Conservation (phyloP, 148 eudicot species). For the Fagopyrum homotropicum region DNA sequence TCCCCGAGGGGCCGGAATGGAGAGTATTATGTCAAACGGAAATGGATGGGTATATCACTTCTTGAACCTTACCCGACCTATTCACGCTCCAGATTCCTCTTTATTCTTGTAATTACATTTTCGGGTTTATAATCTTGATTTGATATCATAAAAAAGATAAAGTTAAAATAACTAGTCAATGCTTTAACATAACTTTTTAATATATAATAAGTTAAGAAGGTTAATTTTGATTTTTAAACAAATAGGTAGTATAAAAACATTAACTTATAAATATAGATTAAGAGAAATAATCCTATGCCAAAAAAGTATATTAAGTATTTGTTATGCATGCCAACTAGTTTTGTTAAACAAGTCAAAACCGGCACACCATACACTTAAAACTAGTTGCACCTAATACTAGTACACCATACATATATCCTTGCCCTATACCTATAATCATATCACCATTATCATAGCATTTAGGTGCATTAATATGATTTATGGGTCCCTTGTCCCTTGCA, state of each 20-base stretch:
- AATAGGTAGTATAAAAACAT: neutral
- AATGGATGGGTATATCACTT: too few species aligned
- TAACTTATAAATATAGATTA: neutral
- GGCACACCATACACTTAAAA: conserved; percentile 11
- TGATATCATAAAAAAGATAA: neutral
- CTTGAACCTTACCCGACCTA: too few species aligned
- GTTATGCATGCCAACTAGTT: neutral
- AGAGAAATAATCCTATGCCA: too few species aligned
- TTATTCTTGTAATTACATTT: too few species aligned
- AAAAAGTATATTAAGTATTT: neutral
- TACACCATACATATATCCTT: conserved; percentile 6
- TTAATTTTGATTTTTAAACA: neutral
- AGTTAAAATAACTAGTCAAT: neutral
- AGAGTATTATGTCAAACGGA: too few species aligned
- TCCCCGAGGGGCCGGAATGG: too few species aligned
- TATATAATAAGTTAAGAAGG: neutral
- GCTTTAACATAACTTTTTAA: neutral
- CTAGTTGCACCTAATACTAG: conserved; percentile 4
- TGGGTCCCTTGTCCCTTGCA: neutral
- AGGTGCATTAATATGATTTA: neutral
- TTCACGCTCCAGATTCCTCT: too few species aligned
- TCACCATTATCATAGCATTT: neutral
- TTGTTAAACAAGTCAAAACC: conserved; percentile 2
- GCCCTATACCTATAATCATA: neutral
- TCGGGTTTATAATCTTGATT: too few species aligned